A percentile compares a stretch with the other conserved stretches of the same genome.
Evolutionary conservation across 257 asterid genomes (phyloP).

Genomic region (Scutellaria minor): DNA sequence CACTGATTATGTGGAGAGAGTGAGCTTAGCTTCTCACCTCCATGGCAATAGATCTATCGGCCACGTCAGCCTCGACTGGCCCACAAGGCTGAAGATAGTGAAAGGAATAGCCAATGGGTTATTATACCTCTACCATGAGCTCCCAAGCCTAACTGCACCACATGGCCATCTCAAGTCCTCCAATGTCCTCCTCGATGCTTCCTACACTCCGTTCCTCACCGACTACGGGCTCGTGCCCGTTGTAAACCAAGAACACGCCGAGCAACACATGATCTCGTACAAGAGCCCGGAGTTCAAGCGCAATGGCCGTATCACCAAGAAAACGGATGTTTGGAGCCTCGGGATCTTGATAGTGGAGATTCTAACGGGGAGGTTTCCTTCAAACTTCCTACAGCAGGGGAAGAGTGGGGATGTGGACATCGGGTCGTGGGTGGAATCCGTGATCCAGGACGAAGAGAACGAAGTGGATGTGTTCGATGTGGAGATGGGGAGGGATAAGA

Average conservation of each 20-base stretch:
- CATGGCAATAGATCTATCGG: constrained; percentile 69
- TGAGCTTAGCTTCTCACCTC: constrained; percentile 79
- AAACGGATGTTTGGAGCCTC: constrained; percentile 85
- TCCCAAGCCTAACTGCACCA: constrained; percentile 83
- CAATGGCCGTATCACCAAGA: constrained; percentile 65
- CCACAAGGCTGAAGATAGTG: constrained; percentile 64
- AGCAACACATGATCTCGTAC: constrained; percentile 78
- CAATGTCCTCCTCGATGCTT: constrained; percentile 68
- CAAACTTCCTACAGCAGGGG: constrained; percentile 69
- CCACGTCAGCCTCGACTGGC: constrained; percentile 65
- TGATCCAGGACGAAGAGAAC: constrained; percentile 42
- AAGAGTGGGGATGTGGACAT: constrained; percentile 50
- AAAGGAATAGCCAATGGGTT: constrained; percentile 84
- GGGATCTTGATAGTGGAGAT: constrained; percentile 78
- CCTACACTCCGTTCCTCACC: constrained; percentile 59
- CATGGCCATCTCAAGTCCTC: constrained; percentile 95
- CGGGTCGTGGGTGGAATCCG: constrained; percentile 59
- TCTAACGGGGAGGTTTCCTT: constrained; percentile 71
- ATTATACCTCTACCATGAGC: constrained; percentile 67
- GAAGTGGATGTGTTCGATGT: constrained; percentile 58
- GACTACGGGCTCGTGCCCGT: constrained; percentile 88
- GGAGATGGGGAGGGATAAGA: constrained; percentile 51
- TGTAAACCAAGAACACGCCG: constrained; percentile 77
- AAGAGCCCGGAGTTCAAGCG: constrained; percentile 74
- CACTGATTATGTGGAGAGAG: constrained; percentile 54